Conservation (phyloP, 2,329 filamentous ascomycete species). For the Coniosporium tulheliwenetii region DNA sequence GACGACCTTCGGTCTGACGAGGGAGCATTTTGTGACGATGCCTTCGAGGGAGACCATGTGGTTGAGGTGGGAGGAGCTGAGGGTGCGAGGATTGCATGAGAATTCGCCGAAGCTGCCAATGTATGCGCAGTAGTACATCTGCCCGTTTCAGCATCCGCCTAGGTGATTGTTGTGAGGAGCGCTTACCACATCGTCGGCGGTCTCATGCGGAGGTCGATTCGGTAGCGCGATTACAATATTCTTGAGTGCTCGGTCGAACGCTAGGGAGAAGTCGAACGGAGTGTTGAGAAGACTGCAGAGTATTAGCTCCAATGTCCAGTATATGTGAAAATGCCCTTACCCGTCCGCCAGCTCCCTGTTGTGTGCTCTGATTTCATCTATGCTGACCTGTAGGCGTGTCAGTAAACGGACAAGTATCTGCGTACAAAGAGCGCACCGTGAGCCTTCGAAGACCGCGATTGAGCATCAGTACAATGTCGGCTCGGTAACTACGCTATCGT, state of each 20-base stretch:
- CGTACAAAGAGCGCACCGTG: conserved; percentile 24
- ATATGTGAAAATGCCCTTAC: conserved; percentile 13
- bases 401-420: too few relatives aligned
- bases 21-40: conserved; percentile 89
- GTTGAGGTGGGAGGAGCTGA: conserved; percentile 81
- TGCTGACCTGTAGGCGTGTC: conserved; percentile 24
- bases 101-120: conserved; percentile 91
- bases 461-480: conserved; percentile 69
- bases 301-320: not conserved
- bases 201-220: conserved; percentile 60
- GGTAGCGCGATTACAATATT: conserved; percentile 71
- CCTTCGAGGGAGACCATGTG: conserved; percentile 95
- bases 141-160: conserved; percentile 1
- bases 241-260: conserved; percentile 83
- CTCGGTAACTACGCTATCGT: conserved; percentile 60
- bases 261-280: conserved; percentile 76
- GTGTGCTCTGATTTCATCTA: conserved; percentile 85
- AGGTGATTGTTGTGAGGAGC: not conserved
- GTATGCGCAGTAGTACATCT: conserved; percentile 86
- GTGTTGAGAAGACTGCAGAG: conserved; percentile 51
- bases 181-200: conserved; percentile 53
- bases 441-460: conserved; percentile 44
- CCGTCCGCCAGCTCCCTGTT: conserved; percentile 66
- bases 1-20: conserved; percentile 93
- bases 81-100: conserved; percentile 82